phyloP scores from a whole-genome alignment of 768 basidiomycete species.

The Collybia sordida region DNA sequence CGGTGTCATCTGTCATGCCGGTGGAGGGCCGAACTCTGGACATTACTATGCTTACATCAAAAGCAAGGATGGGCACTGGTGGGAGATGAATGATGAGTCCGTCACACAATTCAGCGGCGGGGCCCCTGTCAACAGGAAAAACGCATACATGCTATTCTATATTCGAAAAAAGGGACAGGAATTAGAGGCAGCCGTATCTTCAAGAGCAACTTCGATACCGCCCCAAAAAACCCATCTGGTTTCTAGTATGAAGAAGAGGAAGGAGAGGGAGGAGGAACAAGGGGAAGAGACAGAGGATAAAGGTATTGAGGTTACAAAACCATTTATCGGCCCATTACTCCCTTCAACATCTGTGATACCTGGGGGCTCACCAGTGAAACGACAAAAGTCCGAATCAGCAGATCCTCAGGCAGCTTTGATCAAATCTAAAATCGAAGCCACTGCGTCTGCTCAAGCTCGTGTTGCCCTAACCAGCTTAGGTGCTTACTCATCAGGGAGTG shows the following conservation, averaged over 20 bases:
- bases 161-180: conserved; percentile 77
- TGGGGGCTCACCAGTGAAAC: conserved; percentile 20
- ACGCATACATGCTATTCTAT: conserved; percentile 94
- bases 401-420: conserved; percentile 57
- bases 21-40: conserved; percentile 90
- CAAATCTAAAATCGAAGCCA: conserved; percentile 53
- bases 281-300: conserved; percentile 48
- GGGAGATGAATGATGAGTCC: conserved; percentile 91
- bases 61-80: conserved; percentile 70
- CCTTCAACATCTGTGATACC: conserved; percentile 43
- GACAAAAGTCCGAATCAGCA: conserved; percentile 16
- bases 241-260: conserved; percentile 50
- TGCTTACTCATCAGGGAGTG: conserved; percentile 28
- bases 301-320: conserved; percentile 45
- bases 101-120: conserved; percentile 41
- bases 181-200: conserved; percentile 60
- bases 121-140: conserved; percentile 63
- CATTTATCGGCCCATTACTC: conserved; percentile 68
- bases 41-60: conserved; percentile 92
- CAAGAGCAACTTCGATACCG: conserved; percentile 19
- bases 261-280: conserved; percentile 35
- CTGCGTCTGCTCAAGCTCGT: conserved; percentile 29
- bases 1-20: conserved; percentile 91
- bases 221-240: conserved; percentile 39
- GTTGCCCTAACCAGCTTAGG: conserved; percentile 19